Conservation (phyloP, 2,329 filamentous ascomycete species). For the Pestalotiopsis sp. region DNA sequence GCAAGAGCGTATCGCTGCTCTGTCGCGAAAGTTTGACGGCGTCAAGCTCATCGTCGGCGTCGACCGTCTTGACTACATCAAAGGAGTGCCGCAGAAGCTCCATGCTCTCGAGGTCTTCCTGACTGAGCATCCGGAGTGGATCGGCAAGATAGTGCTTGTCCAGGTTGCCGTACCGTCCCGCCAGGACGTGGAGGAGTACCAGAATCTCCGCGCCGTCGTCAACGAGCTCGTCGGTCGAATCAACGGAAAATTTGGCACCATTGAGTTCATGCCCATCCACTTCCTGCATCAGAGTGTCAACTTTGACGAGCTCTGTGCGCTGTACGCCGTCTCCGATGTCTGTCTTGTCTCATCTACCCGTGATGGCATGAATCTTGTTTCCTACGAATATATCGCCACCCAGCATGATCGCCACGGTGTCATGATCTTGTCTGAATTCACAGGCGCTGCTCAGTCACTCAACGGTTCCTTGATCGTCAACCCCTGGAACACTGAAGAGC, state of each 20-base stretch:
- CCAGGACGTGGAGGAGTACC: conserved; percentile 97
- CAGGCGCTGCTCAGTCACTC: conserved; percentile 90
- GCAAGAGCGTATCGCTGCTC: conserved; percentile 80
- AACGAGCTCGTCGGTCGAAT: conserved; percentile 97
- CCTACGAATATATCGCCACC: conserved; percentile 96
- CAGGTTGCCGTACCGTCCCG: conserved; percentile 94
- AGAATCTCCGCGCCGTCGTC: conserved; percentile 91
- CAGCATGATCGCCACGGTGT: conserved; percentile 89
- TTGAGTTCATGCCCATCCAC: conserved; percentile 99
- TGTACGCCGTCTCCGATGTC: conserved; percentile 90
- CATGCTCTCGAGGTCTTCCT: conserved; percentile 96
- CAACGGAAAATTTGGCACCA: conserved; percentile 94
- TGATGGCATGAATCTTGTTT: conserved; percentile 98
- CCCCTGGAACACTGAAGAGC: conserved; percentile 97
- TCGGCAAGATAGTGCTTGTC: conserved; percentile 93
- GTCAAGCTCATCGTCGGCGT: conserved; percentile 97
- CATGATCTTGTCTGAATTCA: conserved; percentile 95
- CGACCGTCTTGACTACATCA: conserved; percentile 97
- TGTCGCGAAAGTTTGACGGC: conserved; percentile 90
- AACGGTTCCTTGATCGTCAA: conserved; percentile 95
- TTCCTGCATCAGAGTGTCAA: conserved; percentile 96
- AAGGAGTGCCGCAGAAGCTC: conserved; percentile 95
- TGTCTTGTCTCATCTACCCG: conserved; percentile 94
- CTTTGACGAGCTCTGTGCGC: conserved; percentile 91
- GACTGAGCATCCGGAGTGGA: conserved; percentile 96